phyloP scores from a whole-genome alignment of 2,329 filamentous ascomycete species.

The Xylaria sp. region DNA sequence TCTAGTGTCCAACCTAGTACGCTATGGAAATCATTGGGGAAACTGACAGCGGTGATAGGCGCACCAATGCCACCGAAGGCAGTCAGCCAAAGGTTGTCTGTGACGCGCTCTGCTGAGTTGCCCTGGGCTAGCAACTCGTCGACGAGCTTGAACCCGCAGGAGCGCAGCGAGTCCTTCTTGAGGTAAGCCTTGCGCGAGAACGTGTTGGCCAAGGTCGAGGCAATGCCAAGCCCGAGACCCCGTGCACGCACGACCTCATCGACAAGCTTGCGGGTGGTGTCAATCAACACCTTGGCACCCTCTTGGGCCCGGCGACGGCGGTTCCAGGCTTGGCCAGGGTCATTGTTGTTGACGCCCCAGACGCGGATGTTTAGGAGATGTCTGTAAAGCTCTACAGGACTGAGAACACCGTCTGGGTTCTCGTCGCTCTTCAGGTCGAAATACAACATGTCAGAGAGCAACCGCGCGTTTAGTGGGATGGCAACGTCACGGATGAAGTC shows the following conservation, averaged over 20 bases:
- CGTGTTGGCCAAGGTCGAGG: constrained; percentile 45
- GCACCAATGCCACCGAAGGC: constrained; percentile 56
- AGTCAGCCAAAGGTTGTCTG: constrained; percentile 54
- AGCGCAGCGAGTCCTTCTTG: constrained; percentile 53
- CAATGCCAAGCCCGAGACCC: constrained; percentile 47
- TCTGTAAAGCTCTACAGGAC: constrained; percentile 55
- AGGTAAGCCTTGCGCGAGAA: constrained; percentile 48
- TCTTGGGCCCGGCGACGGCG: constrained; percentile 58
- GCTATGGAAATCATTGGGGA: neutral
- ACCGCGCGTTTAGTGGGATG: constrained; percentile 67
- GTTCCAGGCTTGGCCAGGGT: constrained; percentile 59
- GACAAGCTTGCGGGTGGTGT: constrained; percentile 55
- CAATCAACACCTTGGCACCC: constrained; percentile 51
- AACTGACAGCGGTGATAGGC: constrained; percentile 53
- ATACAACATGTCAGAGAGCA: constrained; percentile 67
- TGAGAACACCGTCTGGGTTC: constrained; percentile 61
- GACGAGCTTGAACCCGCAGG: constrained; percentile 54
- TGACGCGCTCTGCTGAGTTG: constrained; percentile 49
- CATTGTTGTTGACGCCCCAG: constrained; percentile 61
- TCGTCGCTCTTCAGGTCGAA: constrained; percentile 67
- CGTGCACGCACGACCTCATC: constrained; percentile 51
- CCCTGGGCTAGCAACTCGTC: constrained; percentile 53
- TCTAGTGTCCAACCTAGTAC: neutral
- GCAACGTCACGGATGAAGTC: constrained; percentile 64
- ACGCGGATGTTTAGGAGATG: constrained; percentile 57